Percentiles rank a stretch among this genome's conserved stretches.
Conservation (phyloP, 352 stramenopile species). For the Phytophthora brassicae region DNA sequence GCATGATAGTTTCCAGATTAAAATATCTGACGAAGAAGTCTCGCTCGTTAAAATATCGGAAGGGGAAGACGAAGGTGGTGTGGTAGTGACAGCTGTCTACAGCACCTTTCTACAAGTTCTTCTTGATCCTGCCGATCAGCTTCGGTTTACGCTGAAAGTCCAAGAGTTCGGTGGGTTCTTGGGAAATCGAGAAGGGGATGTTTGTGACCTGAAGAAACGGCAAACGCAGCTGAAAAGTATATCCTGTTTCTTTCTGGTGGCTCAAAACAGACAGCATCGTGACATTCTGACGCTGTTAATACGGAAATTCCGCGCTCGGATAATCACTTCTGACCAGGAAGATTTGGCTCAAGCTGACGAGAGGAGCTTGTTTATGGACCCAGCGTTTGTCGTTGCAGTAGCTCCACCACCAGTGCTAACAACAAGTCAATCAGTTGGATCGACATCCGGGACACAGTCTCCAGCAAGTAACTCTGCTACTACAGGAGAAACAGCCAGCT, state of each 20-base stretch:
- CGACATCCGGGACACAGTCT: slow-evolving; percentile 19
- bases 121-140: slow-evolving; percentile 60
- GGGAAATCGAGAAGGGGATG: slow-evolving; percentile 56
- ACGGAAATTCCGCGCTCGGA: slow-evolving; percentile 65
- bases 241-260: slow-evolving; percentile 78
- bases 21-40: slow-evolving; percentile 57
- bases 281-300: slow-evolving; percentile 77
- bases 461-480: slow-evolving; percentile 23
- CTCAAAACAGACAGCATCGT: slow-evolving; percentile 77
- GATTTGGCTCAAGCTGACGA: slow-evolving; percentile 61
- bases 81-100: slow-evolving; percentile 57
- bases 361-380: slow-evolving; percentile 71
- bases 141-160: slow-evolving; percentile 78
- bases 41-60: slow-evolving; percentile 76
- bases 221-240: slow-evolving; percentile 41
- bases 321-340: slow-evolving; percentile 52
- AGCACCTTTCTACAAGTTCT: slow-evolving; percentile 69
- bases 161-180: slow-evolving; percentile 76
- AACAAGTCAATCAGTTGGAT: slow-evolving; percentile 7
- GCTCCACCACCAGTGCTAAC: slow-evolving; percentile 1
- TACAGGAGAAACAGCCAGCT: slow-evolving; percentile 23
- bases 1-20: slow-evolving; percentile 80
- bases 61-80: slow-evolving; percentile 60
- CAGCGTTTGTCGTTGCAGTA: slow-evolving; percentile 40
- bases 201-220: slow-evolving; percentile 59